phyloP scores from a whole-genome alignment of 2,329 filamentous ascomycete genomes.

The Akanthomyces lecanii region DNA sequence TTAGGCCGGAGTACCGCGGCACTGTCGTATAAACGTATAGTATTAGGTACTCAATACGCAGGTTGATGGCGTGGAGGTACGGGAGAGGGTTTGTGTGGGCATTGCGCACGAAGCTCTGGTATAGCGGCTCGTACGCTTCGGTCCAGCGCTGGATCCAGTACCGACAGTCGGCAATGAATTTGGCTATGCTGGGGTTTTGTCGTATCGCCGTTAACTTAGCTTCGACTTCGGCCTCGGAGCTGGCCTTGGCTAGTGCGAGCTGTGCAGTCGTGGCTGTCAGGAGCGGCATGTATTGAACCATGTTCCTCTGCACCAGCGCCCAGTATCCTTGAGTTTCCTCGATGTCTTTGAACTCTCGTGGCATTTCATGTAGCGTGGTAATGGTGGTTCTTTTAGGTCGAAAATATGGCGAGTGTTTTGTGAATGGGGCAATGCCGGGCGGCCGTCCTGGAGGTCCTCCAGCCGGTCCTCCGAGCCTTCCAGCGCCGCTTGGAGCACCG shows the following conservation, averaged over 20 bases:
- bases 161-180: conserved; percentile 34
- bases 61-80: conserved; percentile 36
- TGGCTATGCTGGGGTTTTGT: conserved; percentile 27
- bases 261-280: conserved; percentile 29
- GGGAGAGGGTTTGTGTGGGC: conserved; percentile 21
- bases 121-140: conserved; percentile 35
- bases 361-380: conserved; percentile 31
- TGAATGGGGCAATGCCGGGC: conserved; percentile 34
- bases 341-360: conserved; percentile 28
- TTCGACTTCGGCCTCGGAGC: conserved; percentile 27
- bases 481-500: conserved; percentile 2
- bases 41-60: conserved; percentile 41
- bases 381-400: conserved; percentile 30
- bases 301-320: conserved; percentile 33
- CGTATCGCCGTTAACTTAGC: conserved; percentile 30
- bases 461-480: conserved; percentile 5
- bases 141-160: conserved; percentile 39
- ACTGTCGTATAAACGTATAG: conserved; percentile 37
- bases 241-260: conserved; percentile 28
- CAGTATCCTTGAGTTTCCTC: conserved; percentile 37
- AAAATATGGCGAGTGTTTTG: conserved; percentile 36
- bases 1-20: conserved; percentile 35
- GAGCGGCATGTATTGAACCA: conserved; percentile 35
- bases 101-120: conserved; percentile 25
- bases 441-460: conserved; percentile 22